These are phyloP conservation scores for Clonostachys solani DNA, from an alignment of 2,329 filamentous ascomycete genomes.

Conservation along the genomic window DNA sequence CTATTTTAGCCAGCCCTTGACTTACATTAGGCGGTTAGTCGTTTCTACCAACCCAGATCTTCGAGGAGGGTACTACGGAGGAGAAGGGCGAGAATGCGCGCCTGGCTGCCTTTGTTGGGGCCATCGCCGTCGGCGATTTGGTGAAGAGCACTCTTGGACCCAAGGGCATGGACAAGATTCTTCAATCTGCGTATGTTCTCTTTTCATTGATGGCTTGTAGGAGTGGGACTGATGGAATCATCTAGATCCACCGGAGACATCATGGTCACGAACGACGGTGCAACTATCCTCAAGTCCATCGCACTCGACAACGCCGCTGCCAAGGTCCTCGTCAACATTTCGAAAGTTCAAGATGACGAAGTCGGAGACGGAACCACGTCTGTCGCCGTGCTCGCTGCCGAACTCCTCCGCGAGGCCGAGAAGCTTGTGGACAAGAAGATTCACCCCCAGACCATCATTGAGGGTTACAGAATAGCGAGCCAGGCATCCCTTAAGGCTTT, in stretches of 20 bases:
- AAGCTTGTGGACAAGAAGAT: constrained; percentile 98
- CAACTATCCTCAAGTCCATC: constrained; percentile 97
- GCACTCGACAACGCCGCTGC: constrained; percentile 97
- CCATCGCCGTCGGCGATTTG: constrained; percentile 94
- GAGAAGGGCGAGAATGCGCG: constrained; percentile 99
- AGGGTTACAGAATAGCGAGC: constrained; percentile 97
- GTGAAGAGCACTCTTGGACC: constrained; percentile 97
- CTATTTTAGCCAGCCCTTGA: not conserved
- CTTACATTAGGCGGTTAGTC: constrained; percentile 34
- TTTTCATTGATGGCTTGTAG: not conserved
- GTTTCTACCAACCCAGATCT: constrained; percentile 94
- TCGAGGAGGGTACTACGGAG: constrained; percentile 92
- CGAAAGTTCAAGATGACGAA: constrained; percentile 98
- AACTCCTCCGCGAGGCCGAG: constrained; percentile 93
- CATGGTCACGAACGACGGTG: constrained; percentile 98
- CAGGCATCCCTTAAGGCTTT: constrained; percentile 80
- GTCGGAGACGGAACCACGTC: constrained; percentile 97
- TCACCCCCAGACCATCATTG: constrained; percentile 98
- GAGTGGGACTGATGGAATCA: not conserved
- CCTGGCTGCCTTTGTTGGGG: constrained; percentile 95
- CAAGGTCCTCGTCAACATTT: constrained; percentile 98
- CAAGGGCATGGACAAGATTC: constrained; percentile 98
- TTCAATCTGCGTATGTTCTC: constrained; percentile 79
- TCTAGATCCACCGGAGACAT: constrained; percentile 88
- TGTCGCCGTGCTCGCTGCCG: constrained; percentile 92